phyloP scores from a whole-genome alignment of 371 early-diverging fungal species.

The Mucor racemosus region DNA sequence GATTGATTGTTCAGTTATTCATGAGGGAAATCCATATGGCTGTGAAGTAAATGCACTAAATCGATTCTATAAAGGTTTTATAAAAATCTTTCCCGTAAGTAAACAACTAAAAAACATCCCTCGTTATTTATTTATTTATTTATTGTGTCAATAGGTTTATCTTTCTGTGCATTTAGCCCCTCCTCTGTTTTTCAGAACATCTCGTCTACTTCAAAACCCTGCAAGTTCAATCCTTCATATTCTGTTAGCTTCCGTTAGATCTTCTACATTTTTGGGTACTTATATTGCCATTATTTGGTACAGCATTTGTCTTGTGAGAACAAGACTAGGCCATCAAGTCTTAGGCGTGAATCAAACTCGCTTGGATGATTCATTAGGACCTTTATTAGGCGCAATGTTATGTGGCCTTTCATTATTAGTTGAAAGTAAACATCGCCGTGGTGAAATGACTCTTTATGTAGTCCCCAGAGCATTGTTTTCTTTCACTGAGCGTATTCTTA shows the following conservation, averaged over 20 bases:
- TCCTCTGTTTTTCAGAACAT: slow-evolving; percentile 57
- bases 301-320: slow-evolving; percentile 60
- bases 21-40: slow-evolving; percentile 47
- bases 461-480: slow-evolving; percentile 62
- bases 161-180: slow-evolving; percentile 66
- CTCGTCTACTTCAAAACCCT: slow-evolving; percentile 42
- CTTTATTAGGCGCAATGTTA: slow-evolving; percentile 59
- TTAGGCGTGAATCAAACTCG: slow-evolving; percentile 36
- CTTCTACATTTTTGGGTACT: slow-evolving; percentile 65
- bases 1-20: slow-evolving; percentile 51
- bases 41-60: slow-evolving; percentile 46
- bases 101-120: background rate
- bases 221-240: slow-evolving; percentile 41
- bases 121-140: background rate
- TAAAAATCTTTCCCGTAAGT: slow-evolving; percentile 48
- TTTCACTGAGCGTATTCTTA: slow-evolving; percentile 55
- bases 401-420: slow-evolving; percentile 66
- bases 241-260: slow-evolving; percentile 53
- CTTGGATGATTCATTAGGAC: slow-evolving; percentile 55
- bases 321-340: slow-evolving; percentile 54
- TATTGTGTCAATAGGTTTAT: slow-evolving; percentile 47
- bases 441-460: slow-evolving; percentile 71
- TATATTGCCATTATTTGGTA: slow-evolving; percentile 68
- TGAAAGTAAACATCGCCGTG: slow-evolving; percentile 62
- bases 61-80: slow-evolving; percentile 53